Evolutionary conservation across 441 rosid species (phyloP).

Genomic region (Capsella rubella): DNA sequence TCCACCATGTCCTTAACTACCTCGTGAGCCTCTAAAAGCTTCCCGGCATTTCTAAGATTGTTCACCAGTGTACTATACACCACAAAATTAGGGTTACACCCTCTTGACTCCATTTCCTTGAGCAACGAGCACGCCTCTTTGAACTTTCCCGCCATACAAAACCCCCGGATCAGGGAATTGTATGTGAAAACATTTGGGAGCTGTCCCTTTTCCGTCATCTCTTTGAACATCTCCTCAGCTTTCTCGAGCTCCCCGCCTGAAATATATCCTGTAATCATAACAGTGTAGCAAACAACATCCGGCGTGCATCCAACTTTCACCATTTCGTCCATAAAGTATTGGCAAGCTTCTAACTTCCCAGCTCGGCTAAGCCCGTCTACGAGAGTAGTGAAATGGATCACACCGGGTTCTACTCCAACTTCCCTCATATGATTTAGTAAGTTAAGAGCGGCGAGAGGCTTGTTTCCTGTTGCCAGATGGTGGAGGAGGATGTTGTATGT

Average conservation of each 20-base stretch:
- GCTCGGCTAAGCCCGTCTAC: slow-evolving; percentile 92
- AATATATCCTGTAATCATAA: slow-evolving; percentile 76
- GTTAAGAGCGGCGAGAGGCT: slow-evolving; percentile 77
- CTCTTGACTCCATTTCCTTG: slow-evolving; percentile 86
- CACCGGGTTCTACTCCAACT: slow-evolving; percentile 67
- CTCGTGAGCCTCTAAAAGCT: slow-evolving; percentile 70
- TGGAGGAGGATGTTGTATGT: slow-evolving; percentile 89
- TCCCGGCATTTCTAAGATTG: slow-evolving; percentile 80
- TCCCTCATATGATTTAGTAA: slow-evolving; percentile 84
- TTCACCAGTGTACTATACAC: slow-evolving; percentile 87
- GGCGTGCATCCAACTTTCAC: slow-evolving; percentile 67
- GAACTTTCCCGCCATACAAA: slow-evolving; percentile 78
- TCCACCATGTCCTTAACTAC: slow-evolving; percentile 74
- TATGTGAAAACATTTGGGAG: slow-evolving; percentile 90
- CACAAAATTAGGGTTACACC: slow-evolving; percentile 82
- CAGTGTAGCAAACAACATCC: slow-evolving; percentile 89
- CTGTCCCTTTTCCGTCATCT: slow-evolving; percentile 72
- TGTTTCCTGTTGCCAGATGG: slow-evolving; percentile 78
- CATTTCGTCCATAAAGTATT: slow-evolving; percentile 81
- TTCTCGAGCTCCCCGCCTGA: slow-evolving; percentile 76
- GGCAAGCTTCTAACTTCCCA: slow-evolving; percentile 86
- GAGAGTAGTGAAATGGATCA: slow-evolving; percentile 85
- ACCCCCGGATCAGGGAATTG: slow-evolving; percentile 84
- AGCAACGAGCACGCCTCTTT: slow-evolving; percentile 77
- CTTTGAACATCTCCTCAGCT: slow-evolving; percentile 71